These are phyloP conservation scores for Taphrina confusa DNA, from an alignment of 1,139 yeast species.

Conservation along the genomic window DNA sequence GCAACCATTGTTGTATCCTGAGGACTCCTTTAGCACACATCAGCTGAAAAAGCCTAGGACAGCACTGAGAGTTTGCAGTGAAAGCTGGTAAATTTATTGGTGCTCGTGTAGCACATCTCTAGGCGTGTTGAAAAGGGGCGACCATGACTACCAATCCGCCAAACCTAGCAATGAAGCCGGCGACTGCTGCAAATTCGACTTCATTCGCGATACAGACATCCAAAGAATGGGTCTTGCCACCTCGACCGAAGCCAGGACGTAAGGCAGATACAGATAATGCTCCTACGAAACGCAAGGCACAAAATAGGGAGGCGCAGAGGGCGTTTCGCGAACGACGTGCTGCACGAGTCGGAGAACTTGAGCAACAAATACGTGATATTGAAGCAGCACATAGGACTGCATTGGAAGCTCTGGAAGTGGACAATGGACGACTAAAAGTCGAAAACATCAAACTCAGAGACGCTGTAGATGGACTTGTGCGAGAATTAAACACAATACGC, in stretches of 20 bases:
- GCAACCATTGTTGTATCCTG: too few relatives aligned
- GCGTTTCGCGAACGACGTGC: constrained; percentile 87
- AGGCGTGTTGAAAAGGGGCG: neutral
- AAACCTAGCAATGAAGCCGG: constrained; percentile 29
- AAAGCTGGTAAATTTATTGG: too few relatives aligned
- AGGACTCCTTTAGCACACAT: too few relatives aligned
- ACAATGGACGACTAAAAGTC: constrained; percentile 42
- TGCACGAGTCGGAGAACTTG: constrained; percentile 57
- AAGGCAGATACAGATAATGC: constrained; percentile 42
- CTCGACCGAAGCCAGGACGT: constrained; percentile 35
- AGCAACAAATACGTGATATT: constrained; percentile 59
- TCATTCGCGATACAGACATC: constrained; percentile 29
- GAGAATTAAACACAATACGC: constrained; percentile 13
- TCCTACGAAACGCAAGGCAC: constrained; percentile 79
- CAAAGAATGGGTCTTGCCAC: constrained; percentile 36
- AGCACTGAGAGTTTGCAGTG: too few relatives aligned
- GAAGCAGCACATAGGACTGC: constrained; percentile 32
- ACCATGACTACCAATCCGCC: constrained; percentile 24
- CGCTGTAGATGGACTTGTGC: constrained; percentile 34
- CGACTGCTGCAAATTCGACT: constrained; percentile 17
- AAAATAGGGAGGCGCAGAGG: constrained; percentile 91
- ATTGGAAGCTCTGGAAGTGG: constrained; percentile 37
- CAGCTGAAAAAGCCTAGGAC: too few relatives aligned
- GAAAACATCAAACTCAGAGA: constrained; percentile 39
- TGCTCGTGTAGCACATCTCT: too few relatives aligned